Evolutionary conservation across 352 stramenopile genomes (phyloP).

Genomic region (Elongisporangium anandrum): DNA sequence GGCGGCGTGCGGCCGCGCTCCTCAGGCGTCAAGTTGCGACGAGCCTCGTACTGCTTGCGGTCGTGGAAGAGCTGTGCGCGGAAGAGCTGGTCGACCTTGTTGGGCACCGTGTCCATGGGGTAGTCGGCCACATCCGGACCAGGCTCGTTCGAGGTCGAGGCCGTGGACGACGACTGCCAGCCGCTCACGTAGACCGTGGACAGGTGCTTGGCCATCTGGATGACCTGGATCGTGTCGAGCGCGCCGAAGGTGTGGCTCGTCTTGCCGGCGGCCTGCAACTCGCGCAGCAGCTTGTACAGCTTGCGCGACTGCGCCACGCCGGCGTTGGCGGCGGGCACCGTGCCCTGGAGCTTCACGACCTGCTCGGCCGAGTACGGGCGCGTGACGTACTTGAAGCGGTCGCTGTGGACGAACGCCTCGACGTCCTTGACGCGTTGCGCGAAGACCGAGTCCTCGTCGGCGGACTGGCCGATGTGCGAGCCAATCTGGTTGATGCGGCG

Average conservation of each 20-base stretch:
- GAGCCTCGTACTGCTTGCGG: conserved; percentile 94
- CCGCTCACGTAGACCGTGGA: conserved; percentile 96
- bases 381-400: conserved; percentile 78
- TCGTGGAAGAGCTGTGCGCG: conserved; percentile 96
- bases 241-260: conserved; percentile 87
- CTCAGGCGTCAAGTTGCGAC: conserved; percentile 73
- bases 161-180: conserved; percentile 96
- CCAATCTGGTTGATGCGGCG: conserved; percentile 74
- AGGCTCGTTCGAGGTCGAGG: conserved; percentile 95
- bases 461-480: conserved; percentile 58
- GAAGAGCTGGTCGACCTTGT: conserved; percentile 98
- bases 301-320: conserved; percentile 64
- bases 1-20: conserved; percentile 70
- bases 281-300: conserved; percentile 85
- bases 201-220: conserved; percentile 93
- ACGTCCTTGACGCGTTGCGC: conserved; percentile 70
- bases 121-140: conserved; percentile 97
- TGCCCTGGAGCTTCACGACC: conserved; percentile 87
- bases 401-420: conserved; percentile 60
- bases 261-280: conserved; percentile 72
- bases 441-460: conserved; percentile 60
- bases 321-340: conserved; percentile 41
- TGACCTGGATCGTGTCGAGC: conserved; percentile 94
- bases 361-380: conserved; percentile 75
- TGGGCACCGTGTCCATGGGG: conserved; percentile 97